Evolutionary conservation across 495 filamentous ascomycete species (phyloP), one percentile per base, ranked within the genome.

Genomic region (Xylaria longipes): DNA sequence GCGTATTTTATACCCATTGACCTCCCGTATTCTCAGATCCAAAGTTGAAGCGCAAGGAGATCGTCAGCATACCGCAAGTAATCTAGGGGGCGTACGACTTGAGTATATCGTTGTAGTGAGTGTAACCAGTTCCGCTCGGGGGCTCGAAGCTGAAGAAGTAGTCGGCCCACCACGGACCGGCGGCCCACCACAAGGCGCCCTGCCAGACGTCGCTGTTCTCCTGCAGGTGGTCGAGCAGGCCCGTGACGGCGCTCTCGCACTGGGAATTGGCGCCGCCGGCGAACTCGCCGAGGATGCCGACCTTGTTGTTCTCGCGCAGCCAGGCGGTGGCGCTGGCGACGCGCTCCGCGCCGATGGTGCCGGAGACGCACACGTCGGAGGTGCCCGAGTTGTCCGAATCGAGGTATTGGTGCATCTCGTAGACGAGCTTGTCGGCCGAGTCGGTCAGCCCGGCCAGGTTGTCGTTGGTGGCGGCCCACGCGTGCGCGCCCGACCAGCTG

Each of bases 171-270:
- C 83, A 86, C 0, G 87, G 90, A 0, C 90, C 91, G 20, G 88
- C 91, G 20, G 86, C 84, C 91, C 92, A 94, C 90, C 90, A 93
- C 20, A 89, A 64, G 58, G 85, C 91, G 0, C 91, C 91, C 46
- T 85, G 84, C 92, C 92, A 94, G 33, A 92, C 90, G 71, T 93
- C 91, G 41, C 79, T 86, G 77, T 89, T 89, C 25, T 83, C 84
- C n/a, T 80, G 74, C 82, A 94, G 81, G 76, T 87, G 84, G 52
- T 80, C 75, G 65, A 94, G 82, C 84, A 93, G 86, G 48, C 88
- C 91, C 71, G 85, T 84, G 41, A 94, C 80, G 29, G 92, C 92
- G 6, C 73, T 71, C 81, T 91, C 81, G 77, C 92, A 94, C 70
- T 83, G 84, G 0, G 83, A 72, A 77, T 93, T 94, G 68, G 86